phyloP scores from a whole-genome alignment of 163 green algal species.

The Chlamydomonas reinhardtii region DNA sequence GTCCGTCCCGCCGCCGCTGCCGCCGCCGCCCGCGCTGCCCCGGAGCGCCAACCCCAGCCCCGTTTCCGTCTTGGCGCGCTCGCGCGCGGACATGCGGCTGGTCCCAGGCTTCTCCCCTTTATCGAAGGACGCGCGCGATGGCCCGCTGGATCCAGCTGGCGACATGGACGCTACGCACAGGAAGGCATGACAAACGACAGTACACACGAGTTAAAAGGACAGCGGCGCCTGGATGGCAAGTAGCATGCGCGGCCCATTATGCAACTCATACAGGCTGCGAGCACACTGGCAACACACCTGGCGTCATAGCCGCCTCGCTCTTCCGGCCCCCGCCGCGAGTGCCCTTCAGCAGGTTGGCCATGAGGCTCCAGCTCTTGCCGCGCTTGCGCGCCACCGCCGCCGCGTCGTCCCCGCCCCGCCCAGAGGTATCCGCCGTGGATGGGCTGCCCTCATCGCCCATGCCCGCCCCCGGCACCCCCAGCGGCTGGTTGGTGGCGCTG shows the following conservation, averaged over 20 bases:
- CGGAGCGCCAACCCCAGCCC: constrained; percentile 35
- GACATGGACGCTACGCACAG: neutral
- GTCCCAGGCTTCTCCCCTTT: neutral
- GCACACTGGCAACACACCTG: neutral
- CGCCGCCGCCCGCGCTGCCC: neutral
- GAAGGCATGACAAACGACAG: neutral
- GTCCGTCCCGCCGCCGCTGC: neutral
- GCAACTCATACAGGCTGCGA: too few relatives aligned
- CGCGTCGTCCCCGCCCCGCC: neutral
- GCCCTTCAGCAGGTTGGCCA: constrained; percentile 41
- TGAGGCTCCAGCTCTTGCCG: constrained; percentile 50
- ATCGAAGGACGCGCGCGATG: constrained; percentile 35
- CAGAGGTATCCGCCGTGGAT: neutral
- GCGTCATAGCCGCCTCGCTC: neutral
- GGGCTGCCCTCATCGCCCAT: constrained; percentile 28
- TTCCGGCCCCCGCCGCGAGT: neutral
- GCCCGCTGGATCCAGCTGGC: constrained; percentile 18
- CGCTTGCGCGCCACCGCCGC: constrained; percentile 19
- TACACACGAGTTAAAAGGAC: too few relatives aligned
- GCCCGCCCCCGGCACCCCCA: neutral
- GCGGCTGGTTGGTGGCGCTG: constrained; percentile 17
- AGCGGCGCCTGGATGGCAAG: too few relatives aligned
- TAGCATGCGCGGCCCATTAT: too few relatives aligned
- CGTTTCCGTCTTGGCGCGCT: constrained; percentile 46
- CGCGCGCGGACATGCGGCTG: constrained; percentile 12